Conservation (phyloP, 257 asterid genomes). For the Parsonsia alboflavescens region DNA sequence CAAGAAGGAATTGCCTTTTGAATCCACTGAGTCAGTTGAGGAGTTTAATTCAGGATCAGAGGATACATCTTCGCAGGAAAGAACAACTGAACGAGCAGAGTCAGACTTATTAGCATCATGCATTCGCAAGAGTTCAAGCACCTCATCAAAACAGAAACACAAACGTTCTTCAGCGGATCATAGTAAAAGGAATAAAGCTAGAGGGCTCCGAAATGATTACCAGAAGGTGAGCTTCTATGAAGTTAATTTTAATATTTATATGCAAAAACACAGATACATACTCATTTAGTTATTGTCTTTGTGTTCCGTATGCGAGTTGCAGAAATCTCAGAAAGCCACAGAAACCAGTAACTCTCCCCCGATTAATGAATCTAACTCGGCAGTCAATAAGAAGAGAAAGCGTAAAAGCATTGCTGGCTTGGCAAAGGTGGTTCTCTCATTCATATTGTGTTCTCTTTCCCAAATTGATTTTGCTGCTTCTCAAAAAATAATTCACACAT, state of each 20-base stretch:
- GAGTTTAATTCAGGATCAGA: constrained; percentile 50
- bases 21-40: constrained; percentile 44
- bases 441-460: constrained; percentile 9
- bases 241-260: constrained; percentile 3
- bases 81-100: constrained; percentile 44
- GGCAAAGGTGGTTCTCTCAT: constrained; percentile 55
- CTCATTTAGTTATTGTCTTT: constrained; percentile 2
- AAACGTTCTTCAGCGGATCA: constrained; percentile 45
- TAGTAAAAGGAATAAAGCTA: constrained; percentile 29
- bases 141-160: constrained; percentile 50
- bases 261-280: not conserved
- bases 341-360: constrained; percentile 34
- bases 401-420: constrained; percentile 43
- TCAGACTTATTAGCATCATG: constrained; percentile 44
- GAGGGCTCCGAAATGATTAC: constrained; percentile 26
- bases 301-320: constrained; percentile 21
- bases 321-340: constrained; percentile 51
- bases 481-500: constrained; percentile 11
- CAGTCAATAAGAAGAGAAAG: constrained; percentile 55
- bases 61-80: constrained; percentile 38
- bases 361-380: constrained; percentile 42
- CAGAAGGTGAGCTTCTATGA: constrained; percentile 50
- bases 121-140: constrained; percentile 39
- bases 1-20: constrained; percentile 33
- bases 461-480: not conserved